phyloP scores from a whole-genome alignment of 1,284 basidiomycete genomes.

The Ustanciosporium gigantosporum region DNA sequence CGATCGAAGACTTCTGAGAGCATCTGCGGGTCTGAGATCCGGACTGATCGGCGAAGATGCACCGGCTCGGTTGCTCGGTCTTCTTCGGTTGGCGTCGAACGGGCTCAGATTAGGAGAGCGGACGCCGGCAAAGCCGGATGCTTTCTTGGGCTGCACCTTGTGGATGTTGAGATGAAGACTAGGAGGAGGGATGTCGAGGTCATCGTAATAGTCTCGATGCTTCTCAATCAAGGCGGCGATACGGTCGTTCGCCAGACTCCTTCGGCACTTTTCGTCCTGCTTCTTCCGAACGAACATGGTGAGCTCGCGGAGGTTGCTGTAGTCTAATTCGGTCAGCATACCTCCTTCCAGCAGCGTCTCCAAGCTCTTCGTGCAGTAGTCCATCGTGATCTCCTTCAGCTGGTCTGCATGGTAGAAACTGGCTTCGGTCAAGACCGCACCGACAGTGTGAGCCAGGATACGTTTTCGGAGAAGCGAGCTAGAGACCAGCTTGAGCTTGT shows the following conservation, averaged over 20 bases:
- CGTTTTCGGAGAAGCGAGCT: slow-evolving; percentile 67
- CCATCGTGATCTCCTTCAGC: slow-evolving; percentile 75
- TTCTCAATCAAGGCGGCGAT: slow-evolving; percentile 70
- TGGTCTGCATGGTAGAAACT: slow-evolving; percentile 75
- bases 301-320: slow-evolving; percentile 72
- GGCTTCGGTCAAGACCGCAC: slow-evolving; percentile 80
- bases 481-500: slow-evolving; percentile 81
- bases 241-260: slow-evolving; percentile 69
- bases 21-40: slow-evolving; percentile 25
- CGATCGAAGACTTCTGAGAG: slow-evolving; percentile 1
- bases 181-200: slow-evolving; percentile 76
- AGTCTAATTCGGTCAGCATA: slow-evolving; percentile 74
- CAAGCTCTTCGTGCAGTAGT: slow-evolving; percentile 80
- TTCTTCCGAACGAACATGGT: slow-evolving; percentile 68
- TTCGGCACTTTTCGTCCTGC: slow-evolving; percentile 73
- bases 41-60: slow-evolving; percentile 43
- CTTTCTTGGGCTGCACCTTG: slow-evolving; percentile 45
- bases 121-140: slow-evolving; percentile 29
- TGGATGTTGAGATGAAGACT: slow-evolving; percentile 59
- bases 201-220: slow-evolving; percentile 75
- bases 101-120: slow-evolving; percentile 34
- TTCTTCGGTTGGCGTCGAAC: slow-evolving; percentile 59
- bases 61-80: slow-evolving; percentile 50
- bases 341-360: slow-evolving; percentile 83
- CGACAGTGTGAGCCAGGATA: slow-evolving; percentile 77